phyloP scores from a whole-genome alignment of 805 yeast species.

The Millerozyma miso region DNA sequence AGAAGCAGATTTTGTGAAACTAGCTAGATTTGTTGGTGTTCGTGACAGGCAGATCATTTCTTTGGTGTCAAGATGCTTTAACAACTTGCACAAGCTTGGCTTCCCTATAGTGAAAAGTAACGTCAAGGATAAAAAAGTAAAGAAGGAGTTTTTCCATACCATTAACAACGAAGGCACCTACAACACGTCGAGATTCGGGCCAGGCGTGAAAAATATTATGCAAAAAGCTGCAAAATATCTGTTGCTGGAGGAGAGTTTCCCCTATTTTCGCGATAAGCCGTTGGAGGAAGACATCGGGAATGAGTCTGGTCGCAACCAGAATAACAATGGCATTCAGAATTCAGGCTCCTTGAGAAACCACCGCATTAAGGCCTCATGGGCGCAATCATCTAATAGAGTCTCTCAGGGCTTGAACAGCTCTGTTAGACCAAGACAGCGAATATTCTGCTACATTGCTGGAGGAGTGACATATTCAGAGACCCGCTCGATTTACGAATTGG shows the following conservation, averaged over 20 bases:
- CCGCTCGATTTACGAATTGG: constrained; percentile 68
- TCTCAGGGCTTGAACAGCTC: constrained; percentile 2
- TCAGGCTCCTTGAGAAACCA: constrained; percentile 56
- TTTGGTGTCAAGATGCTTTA: constrained; percentile 50
- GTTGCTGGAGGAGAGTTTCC: constrained; percentile 59
- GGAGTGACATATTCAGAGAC: constrained; percentile 84
- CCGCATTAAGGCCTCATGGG: constrained; percentile 75
- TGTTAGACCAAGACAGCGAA: constrained; percentile 50
- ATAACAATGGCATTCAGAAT: constrained; percentile 5
- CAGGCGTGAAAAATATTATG: constrained; percentile 61
- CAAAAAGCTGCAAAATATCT: constrained; percentile 47
- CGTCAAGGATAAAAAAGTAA: constrained; percentile 39
- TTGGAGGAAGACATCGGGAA: constrained; percentile 38
- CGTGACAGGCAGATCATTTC: constrained; percentile 46
- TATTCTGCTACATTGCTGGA: constrained; percentile 82
- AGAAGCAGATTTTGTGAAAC: constrained; percentile 65
- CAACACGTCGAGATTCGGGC: constrained; percentile 68
- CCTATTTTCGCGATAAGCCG: constrained; percentile 74
- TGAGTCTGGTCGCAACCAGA: constrained; percentile 4
- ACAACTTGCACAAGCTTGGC: constrained; percentile 48
- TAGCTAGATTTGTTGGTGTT: constrained; percentile 53
- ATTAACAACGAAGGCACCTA: constrained; percentile 47
- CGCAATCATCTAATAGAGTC: constrained; percentile 34
- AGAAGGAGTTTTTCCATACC: constrained; percentile 54
- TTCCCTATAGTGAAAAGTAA: constrained; percentile 46